Base-by-base conservation (phyloP, 2,329 filamentous ascomycete species). In the Fusarium sp. region DNA sequence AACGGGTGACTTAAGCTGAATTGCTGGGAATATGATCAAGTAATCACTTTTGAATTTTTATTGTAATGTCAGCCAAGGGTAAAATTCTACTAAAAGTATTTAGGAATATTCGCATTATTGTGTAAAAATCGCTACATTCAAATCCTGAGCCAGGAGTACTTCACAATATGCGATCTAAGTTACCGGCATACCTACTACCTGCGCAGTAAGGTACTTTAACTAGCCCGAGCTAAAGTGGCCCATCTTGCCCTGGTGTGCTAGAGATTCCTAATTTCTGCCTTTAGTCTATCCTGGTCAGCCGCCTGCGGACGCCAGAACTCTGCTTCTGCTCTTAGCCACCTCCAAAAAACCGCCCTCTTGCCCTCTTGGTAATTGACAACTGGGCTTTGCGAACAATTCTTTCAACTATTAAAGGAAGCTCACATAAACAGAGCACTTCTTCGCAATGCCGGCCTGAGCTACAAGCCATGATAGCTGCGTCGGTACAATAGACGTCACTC, bases 401-500 rank as follows among this genome's bases (percentile, higher is more conserved):
- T 37, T 38, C n/a, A 15, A 43, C 23, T 10, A 21, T 4, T 32
- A 25, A 33, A 27, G 10, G 31, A 39, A 51, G 51, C 56, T 57
- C 49, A 38, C 37, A 56, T 35, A 59, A 53, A 49, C 11, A 37
- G 50, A 52, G 56, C 65, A 48, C 46, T 29, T 44, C 23, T 57
- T 56, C 60, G 64, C 62, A 51, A 70, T 70, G 68, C 54, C 58
- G 31, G 63, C 51, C 67, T 70, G 49, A 70, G 60, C 53, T 59
- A 52, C 56, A 43, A 48, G 51, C 41, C 61, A 70, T 71, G 69
- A 70, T 66, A 57, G 60, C 55, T 49, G 61, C 59, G 59, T 66
- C 67, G 59, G 56, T 57, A 49, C 57, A 67, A 59, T 62, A 69
- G 58, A 71, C 69, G 65, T 66, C 69, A 68, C 67, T 57, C 60